These are phyloP conservation scores for Trypanosomatidae sp. DNA, from an alignment of 208 protist genomes.

Conservation along the genomic window DNA sequence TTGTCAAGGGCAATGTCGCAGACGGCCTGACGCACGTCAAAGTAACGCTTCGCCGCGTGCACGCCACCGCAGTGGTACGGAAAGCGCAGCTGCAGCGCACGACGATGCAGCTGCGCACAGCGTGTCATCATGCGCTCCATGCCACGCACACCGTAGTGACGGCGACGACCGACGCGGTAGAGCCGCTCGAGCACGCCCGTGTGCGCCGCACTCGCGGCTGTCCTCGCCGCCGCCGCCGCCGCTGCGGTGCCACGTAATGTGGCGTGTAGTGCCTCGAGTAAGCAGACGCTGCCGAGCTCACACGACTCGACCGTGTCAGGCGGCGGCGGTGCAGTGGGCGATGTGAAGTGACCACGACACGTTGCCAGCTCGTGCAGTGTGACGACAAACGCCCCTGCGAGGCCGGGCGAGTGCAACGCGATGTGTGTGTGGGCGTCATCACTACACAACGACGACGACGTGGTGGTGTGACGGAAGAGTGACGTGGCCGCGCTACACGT, in stretches of 20 bases:
- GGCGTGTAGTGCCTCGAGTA: slow-evolving; percentile 29
- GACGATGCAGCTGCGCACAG: slow-evolving; percentile 24
- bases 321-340: not conserved
- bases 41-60: slow-evolving; percentile 57
- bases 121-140: slow-evolving; percentile 18
- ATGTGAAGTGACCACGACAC: slow-evolving; percentile 15
- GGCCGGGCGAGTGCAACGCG: slow-evolving; percentile 48
- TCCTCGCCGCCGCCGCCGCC: not conserved
- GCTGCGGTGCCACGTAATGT: too few relatives aligned
- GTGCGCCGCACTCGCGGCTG: not conserved
- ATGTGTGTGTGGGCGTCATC: slow-evolving; percentile 9
- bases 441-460: too few relatives aligned
- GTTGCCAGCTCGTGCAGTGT: slow-evolving; percentile 11
- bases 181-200: slow-evolving; percentile 22
- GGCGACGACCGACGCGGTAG: slow-evolving; percentile 25
- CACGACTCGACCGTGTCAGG: not conserved
- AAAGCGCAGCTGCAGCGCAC: slow-evolving; percentile 44
- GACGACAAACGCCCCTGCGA: slow-evolving; percentile 57
- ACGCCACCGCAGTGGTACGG: slow-evolving; percentile 64
- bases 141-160: slow-evolving; percentile 37
- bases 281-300: slow-evolving; percentile 29
- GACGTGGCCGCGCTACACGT: not conserved
- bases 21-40: slow-evolving; percentile 49
- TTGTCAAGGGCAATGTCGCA: too few relatives aligned
- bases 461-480: too few relatives aligned